These are phyloP conservation scores for Eutrema heterophyllum DNA, from an alignment of 345 rosid genomes.

Conservation along the genomic window DNA sequence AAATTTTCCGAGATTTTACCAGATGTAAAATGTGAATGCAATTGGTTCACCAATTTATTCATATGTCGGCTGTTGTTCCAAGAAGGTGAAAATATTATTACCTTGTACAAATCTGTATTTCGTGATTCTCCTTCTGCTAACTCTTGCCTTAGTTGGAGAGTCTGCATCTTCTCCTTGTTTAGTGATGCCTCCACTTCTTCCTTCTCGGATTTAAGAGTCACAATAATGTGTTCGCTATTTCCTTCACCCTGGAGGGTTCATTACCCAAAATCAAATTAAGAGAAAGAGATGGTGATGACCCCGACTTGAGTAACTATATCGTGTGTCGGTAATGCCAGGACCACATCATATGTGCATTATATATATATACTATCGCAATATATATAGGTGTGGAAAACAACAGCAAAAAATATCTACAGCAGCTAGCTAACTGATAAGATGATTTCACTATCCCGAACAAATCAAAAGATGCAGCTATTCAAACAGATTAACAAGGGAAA, in stretches of 20 bases:
- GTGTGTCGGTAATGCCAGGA: not conserved
- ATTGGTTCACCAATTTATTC: not conserved
- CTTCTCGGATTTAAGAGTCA: constrained; percentile 64
- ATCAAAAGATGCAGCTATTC: not conserved
- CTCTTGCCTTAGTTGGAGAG: constrained; percentile 73
- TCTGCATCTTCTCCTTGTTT: constrained; percentile 64
- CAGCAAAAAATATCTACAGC: not conserved
- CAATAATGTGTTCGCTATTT: constrained; percentile 41
- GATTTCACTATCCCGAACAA: not conserved
- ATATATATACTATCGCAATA: not conserved
- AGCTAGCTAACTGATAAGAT: not conserved
- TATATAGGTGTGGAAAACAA: not conserved
- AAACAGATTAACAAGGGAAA: not conserved
- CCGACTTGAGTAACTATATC: not conserved
- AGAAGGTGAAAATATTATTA: constrained; percentile 22
- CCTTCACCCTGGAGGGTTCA: constrained; percentile 52
- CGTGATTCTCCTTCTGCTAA: constrained; percentile 66
- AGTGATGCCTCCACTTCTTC: constrained; percentile 74
- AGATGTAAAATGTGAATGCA: not conserved
- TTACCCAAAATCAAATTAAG: not conserved
- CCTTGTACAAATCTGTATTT: constrained; percentile 79
- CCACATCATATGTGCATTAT: not conserved
- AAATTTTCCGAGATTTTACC: not conserved
- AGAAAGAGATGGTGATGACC: not conserved
- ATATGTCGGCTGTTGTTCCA: not conserved